Evolutionary conservation across 306 rosid species (phyloP).

Genomic region (Vicia faba): DNA sequence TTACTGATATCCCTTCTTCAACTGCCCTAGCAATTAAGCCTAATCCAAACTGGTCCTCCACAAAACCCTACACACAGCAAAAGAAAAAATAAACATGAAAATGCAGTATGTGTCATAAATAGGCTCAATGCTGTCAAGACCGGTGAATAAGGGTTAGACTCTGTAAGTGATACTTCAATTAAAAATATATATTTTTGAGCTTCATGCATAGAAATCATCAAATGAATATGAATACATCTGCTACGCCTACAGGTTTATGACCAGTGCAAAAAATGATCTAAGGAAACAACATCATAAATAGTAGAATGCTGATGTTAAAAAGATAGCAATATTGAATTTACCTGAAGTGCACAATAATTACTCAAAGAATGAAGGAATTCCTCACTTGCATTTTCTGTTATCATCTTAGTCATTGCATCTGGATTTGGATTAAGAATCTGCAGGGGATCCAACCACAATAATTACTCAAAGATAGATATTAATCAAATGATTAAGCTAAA

Average conservation of each 20-base stretch:
- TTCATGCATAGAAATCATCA: constrained; percentile 21
- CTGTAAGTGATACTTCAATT: constrained; percentile 13
- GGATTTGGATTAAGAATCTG: constrained; percentile 99
- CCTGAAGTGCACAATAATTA: constrained; percentile 99
- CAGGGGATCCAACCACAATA: constrained; percentile 32
- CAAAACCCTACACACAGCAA: constrained; percentile 73
- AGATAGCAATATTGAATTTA: constrained; percentile 40
- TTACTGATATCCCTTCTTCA: constrained; percentile 93
- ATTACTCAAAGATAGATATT: constrained; percentile 19
- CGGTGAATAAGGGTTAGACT: constrained; percentile 17
- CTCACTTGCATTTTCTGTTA: constrained; percentile 98
- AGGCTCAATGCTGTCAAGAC: constrained; percentile 21
- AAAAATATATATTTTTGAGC: constrained; percentile 12
- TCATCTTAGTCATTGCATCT: constrained; percentile 98
- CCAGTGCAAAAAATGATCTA: constrained; percentile 7
- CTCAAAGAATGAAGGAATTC: constrained; percentile 87
- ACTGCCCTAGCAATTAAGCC: constrained; percentile 98
- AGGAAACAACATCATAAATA: constrained; percentile 20
- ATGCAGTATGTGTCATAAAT: constrained; percentile 16
- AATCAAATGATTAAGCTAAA: constrained; percentile 27
- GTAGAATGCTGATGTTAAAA: constrained; percentile 15
- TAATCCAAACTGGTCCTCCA: constrained; percentile 98
- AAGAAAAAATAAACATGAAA: constrained; percentile 30
- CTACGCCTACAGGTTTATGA: neutral
- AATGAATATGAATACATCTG: constrained; percentile 27